Evolutionary conservation across 1,284 basidiomycete species (phyloP), one percentile per base, ranked within the genome.

Genomic region (Apiotrichum laibachii): DNA sequence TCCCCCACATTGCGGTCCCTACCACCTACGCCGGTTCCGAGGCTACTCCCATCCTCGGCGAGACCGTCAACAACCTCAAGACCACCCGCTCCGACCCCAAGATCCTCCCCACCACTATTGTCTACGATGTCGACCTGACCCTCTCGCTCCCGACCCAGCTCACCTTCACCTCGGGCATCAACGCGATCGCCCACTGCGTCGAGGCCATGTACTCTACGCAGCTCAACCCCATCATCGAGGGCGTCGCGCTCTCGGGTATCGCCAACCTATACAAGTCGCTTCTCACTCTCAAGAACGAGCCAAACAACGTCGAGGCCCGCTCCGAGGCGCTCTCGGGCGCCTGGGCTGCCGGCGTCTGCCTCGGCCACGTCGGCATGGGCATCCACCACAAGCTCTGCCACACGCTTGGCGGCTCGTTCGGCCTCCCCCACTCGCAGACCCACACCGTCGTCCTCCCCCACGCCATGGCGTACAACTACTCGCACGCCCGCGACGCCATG

Each of bases 321-420:
- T 76, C 75, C 55, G 73, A 80, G 46, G 79, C 79, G 5, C 67
- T 80, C 2, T 79, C 76, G 52, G 81, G 80, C 21, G 81, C 80
- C 5, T 82, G 78, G 78, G 72, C 76, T 1, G 80, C 81, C 50
- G 80, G 76, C 11, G 72, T 75, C 0, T 80, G 78, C 53, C 66
- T 80, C 21, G 81, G 79, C 18, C 67, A 74, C 4, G 79, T 80
- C 13, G 74, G 76, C 31, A 80, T 82, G 78, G 74, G 72, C n/a
- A 63, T 82, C 13, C 81, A 82, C 61, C 81, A 82, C 67, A 82
- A 82, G 66, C 71, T 81, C n/a, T 80, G 79, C 64, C 80, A 81
- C 63, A 76, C 77, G n/a, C 75, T 81, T 37, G 52, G 68, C 34
- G 81, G 81, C 11, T 76, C 76, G 16, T 81, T 82, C 63, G 75